Percentiles rank a stretch among this genome's conserved stretches.
Conservation (phyloP, 1,284 basidiomycete species). For the Microbotryum intermedium region DNA sequence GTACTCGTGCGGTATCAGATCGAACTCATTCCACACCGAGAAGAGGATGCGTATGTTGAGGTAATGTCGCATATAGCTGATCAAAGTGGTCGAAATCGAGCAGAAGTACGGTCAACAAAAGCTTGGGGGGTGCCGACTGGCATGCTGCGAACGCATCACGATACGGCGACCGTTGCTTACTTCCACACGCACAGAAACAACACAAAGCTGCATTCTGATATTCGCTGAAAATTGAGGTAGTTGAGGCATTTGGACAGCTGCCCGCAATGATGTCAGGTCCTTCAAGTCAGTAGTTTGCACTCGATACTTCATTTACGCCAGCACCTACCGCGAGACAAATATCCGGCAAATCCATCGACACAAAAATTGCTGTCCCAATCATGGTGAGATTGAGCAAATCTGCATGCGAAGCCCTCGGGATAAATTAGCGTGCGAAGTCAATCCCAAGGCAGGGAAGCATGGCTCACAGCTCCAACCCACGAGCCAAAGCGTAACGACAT, state of each 20-base stretch:
- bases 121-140: too few relatives aligned
- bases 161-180: conserved; percentile 46
- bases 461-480: conserved; percentile 76
- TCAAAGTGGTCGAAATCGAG: conserved; percentile 1
- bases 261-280: neutral
- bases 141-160: neutral
- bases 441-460: neutral
- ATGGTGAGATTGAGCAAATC: conserved; percentile 50
- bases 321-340: conserved; percentile 58
- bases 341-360: conserved; percentile 97
- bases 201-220: conserved; percentile 59
- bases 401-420: neutral
- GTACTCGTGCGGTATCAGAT: conserved; percentile 51
- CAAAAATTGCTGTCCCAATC: conserved; percentile 85
- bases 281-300: neutral
- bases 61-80: conserved; percentile 90
- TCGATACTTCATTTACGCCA: neutral
- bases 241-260: conserved; percentile 78
- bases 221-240: conserved; percentile 54
- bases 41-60: conserved; percentile 78
- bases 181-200: conserved; percentile 71
- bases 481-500: conserved; percentile 91
- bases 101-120: neutral
- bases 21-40: conserved; percentile 75
- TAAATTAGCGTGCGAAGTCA: neutral